A percentile compares a stretch with the other conserved stretches of the same genome.
Conservation (phyloP, 805 yeast genomes). For the Yamadazyma olivae region DNA sequence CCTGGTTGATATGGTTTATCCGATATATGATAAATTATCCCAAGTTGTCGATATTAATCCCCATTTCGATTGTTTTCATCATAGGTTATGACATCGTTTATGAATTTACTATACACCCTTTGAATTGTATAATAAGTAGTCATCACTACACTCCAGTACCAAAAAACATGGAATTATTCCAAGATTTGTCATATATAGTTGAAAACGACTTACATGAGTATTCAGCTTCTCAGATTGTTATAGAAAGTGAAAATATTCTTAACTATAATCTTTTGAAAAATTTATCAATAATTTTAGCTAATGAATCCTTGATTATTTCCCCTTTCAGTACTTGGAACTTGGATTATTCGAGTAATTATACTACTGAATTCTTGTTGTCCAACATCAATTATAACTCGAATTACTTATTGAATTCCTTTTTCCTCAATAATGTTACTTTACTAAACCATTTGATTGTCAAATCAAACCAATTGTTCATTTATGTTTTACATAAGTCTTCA, state of each 20-base stretch:
- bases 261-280: constrained; percentile 1
- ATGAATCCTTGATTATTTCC: constrained; percentile 1
- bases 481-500: constrained; percentile 16
- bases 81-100: constrained; percentile 35
- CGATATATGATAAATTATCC: constrained; percentile 22
- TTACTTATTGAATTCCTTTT: constrained; percentile 19
- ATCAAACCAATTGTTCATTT: constrained; percentile 21
- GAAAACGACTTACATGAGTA: constrained; percentile 1
- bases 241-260: constrained; percentile 7
- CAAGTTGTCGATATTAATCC: constrained; percentile 24
- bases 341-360: background rate
- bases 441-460: constrained; percentile 27
- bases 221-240: constrained; percentile 3
- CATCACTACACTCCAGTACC: constrained; percentile 1
- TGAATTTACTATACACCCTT: constrained; percentile 23
- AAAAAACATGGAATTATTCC: constrained; percentile 1
- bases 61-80: constrained; percentile 27
- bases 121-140: constrained; percentile 2
- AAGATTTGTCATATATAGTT: constrained; percentile 1
- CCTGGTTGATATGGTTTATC: constrained; percentile 1
- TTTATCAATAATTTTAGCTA: background rate
- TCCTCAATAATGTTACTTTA: constrained; percentile 20
- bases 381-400: constrained; percentile 24
- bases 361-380: constrained; percentile 1
- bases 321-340: constrained; percentile 9